phyloP scores from a whole-genome alignment of 2,329 filamentous ascomycete species.

The Ophiostoma sp. region DNA sequence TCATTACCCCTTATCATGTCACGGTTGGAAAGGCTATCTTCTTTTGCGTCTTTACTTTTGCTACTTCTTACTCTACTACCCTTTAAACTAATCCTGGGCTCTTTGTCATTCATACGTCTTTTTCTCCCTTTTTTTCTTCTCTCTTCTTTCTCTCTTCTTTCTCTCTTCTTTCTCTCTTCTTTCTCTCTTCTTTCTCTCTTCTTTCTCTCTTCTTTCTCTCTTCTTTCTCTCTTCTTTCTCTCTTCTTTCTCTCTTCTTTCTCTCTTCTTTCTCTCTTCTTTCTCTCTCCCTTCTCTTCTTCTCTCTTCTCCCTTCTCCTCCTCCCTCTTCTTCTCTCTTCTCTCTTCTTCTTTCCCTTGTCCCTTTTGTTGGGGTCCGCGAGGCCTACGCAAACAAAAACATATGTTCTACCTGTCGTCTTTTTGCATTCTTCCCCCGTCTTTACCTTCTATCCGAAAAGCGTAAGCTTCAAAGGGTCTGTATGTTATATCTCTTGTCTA shows the following conservation, averaged over 20 bases:
- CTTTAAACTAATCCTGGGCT: slow-evolving; percentile 8
- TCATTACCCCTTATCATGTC: slow-evolving; percentile 7
- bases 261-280: background rate
- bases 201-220: background rate
- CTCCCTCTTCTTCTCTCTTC: background rate
- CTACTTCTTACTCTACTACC: background rate
- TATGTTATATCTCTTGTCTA: slow-evolving; percentile 12
- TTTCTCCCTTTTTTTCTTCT: background rate
- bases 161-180: background rate
- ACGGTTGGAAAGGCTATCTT: background rate
- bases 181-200: background rate
- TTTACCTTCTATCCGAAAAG: background rate
- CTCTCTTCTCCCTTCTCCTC: background rate
- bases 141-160: slow-evolving; percentile 1
- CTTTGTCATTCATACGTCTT: background rate
- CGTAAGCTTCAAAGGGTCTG: background rate
- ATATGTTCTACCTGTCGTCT: background rate
- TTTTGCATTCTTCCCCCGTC: too few species aligned
- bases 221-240: background rate
- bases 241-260: background rate
- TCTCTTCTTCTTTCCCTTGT: background rate
- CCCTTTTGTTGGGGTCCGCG: background rate
- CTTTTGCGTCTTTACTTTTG: background rate
- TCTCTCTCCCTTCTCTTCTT: background rate
- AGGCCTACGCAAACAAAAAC: background rate